Evolutionary conservation across 2,329 filamentous ascomycete genomes (phyloP), one percentile per base, ranked within the genome.

Genomic region (Pseudocercospora ulei): DNA sequence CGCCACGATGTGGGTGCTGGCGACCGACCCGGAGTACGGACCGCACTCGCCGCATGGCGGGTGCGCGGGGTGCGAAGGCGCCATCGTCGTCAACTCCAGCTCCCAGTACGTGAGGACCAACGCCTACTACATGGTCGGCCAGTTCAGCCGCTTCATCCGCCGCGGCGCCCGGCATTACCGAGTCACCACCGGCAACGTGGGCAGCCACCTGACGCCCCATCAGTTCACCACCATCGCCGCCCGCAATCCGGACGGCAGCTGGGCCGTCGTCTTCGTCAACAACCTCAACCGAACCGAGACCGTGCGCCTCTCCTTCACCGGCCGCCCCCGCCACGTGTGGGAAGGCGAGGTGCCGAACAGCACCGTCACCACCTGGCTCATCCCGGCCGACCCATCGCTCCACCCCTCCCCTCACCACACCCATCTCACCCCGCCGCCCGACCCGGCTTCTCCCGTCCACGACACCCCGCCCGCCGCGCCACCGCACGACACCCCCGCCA

Each of bases 51-150:
- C 58, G 6, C 62, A 62, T 23, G 59, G 60, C 19, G 62, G 61
- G 3, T 70, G 66, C 52, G 46, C 43, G 13, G 57, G 55, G 6
- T 70, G 67, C 53, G 62, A 61, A 1, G 84, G 84, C 27, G 76
- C 90, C 2, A 39, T 43, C 49, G 86, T 82, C 43, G 71, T 90
- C 58, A 84, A 92, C 64, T 87, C 57, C 5, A 52, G 55, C 5
- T 50, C 59, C 7, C 63, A 60, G 2, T 73, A 72, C 54, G 58
- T 55, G 3, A 63, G 65, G 44, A 65, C 63, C 16, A 60, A 67
- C 4, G 68, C 70, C 44, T 72, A 71, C 55, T 72, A 72, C 52
- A 69, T 70, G 62, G 58, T 73, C 43, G 69, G 67, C 1, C 70
- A 73, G 53, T 71, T 69, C 52, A 44, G 36, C 13, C 39, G 49